Evolutionary conservation across 2,329 filamentous ascomycete species (phyloP), one percentile per base, ranked within the genome.

Genomic region (Hypoxylon sp.): DNA sequence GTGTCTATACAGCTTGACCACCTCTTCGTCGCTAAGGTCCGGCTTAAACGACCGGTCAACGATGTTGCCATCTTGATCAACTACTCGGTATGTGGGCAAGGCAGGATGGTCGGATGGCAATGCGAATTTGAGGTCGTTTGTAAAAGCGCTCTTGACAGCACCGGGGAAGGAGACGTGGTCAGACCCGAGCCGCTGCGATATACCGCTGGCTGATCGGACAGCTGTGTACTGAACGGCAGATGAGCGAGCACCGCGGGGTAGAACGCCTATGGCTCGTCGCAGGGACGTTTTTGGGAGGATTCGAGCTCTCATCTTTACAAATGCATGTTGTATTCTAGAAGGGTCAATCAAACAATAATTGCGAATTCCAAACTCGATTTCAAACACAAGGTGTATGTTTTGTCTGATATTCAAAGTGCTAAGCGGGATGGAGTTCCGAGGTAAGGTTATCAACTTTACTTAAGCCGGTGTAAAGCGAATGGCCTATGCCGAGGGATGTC

Each of bases 121-220:
- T 57, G 92, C 87, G 78, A 97, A 98, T 41, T 85, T 82, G 78
- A 98, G 89, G 0, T 84, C 83, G 68, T 87, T 90, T 4, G 92
- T 97, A 79, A 99, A 99, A 66, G 92, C 92, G 76, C 93, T 97
- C 77, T 97, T 94, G 53, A 98, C 84, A 0, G 95, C 95, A n/a
- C 95, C 95, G 0, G 95, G 95, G 70, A 99, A 99, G n/a, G 85
- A 85, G 19, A 88, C 84, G 69, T 82, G 82, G 51, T 81, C 80
- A 1, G 85, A 82, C 60, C 87, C 82, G 8, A 83, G 85, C 11
- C 81, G 80, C 71, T 88, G 86, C 4, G 85, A 86, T 59, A 87
- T 77, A 64, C 81, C 82, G 74, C 84, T 81, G 34, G 80, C 80
- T 39, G 72, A 70, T 66, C 82, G 79, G 54, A 61, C 39, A 43